Base-by-base conservation (phyloP, 2,329 filamentous ascomycete genomes). In the Alternaria consortialis region DNA sequence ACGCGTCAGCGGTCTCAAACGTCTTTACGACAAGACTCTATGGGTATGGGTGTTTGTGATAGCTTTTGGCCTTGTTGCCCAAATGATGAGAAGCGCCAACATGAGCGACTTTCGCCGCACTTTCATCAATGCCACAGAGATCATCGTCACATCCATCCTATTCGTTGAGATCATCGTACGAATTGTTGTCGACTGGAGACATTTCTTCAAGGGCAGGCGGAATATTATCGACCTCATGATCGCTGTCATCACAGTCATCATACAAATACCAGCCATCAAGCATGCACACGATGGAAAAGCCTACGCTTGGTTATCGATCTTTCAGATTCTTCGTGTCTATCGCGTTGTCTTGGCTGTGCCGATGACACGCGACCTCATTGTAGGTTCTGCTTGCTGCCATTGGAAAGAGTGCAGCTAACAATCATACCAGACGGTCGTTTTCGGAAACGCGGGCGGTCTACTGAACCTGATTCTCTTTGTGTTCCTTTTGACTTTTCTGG, bases 401-500 rank as follows among this genome's bases (percentile, higher is more conserved):
- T n/a, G 17, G 17, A 20, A 31, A 25, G 42, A 17, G 25, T 12
- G 54, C 17, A 42, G 25, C 68, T 78, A 66, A 79, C 53, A 36
- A 29, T 7, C 5, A 32, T 50, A 37, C 57, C 13, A 82, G 81
- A 84, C 85, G 67, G 85, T 96, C 34, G 95, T 99, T 3, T 85
- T 99, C 62, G 91, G 95, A 63, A 98, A 98, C 75, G 90, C 93
- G 5, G 88, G 90, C 44, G 96, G 96, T 91, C 90, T 99, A 63
- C 86, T 91, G 39, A 99, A 99, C 75, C 83, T 99, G 63, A 96
- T 99, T 81, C 83, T 98, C 17, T 99, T 99, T 76, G 93, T 99
- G 72, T 97, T 98, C 74, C 84, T 99, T 53, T 92, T 97, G 74
- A 97, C 94, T 0, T 98, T 97, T 73, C 84, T 99, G 46, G 91